Base-by-base conservation (phyloP, 2,329 filamentous ascomycete species). In the Claviceps maximensis region DNA sequence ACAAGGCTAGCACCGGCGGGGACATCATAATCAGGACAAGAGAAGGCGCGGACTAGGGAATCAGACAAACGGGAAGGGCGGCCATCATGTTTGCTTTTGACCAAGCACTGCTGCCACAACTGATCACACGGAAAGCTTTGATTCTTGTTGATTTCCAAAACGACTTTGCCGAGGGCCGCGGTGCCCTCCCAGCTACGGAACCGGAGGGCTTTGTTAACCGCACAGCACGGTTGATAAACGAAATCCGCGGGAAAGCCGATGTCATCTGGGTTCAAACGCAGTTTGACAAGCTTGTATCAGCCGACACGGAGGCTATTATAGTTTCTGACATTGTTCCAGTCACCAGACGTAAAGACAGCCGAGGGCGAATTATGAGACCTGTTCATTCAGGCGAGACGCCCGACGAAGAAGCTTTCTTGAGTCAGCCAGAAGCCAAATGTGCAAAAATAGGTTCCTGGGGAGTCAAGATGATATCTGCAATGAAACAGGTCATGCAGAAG, bases 141-240 rank as follows among this genome's bases (percentile, higher is more conserved):
- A 73, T 97, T 21, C 72, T 94, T 19, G 76, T 96, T 58, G 91
- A 95, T 62, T 79, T 95, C 38, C 93, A 97, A 64, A 89, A 94
- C 61, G 91, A 96, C 66, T 95, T 97, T 62, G 71, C 94, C 54
- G 75, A 80, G 7, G 70, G 79, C 1, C 75, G 80, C 50, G 86
- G 87, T 52, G 78, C 82, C 27, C 69, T 96, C 21, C 77, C 82
- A 13, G 79, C 90, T 50, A 72, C 72, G 38, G 76, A 80, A 45
- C 80, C 82, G 3, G 68, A 77, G 4, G 79, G 80, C 10, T 87
- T 90, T 56, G 66, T 93, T 46, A 75, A 84, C 41, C 80, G 79
- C 29, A 78, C 89, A 44, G 71, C 82, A 21, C 69, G 76, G 7
- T 73, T 97, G 2, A 82, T 84, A 44, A 77, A 78, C 12, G 78